Conservation (phyloP, 2,329 filamentous ascomycete species). For the Coniella vitis region DNA sequence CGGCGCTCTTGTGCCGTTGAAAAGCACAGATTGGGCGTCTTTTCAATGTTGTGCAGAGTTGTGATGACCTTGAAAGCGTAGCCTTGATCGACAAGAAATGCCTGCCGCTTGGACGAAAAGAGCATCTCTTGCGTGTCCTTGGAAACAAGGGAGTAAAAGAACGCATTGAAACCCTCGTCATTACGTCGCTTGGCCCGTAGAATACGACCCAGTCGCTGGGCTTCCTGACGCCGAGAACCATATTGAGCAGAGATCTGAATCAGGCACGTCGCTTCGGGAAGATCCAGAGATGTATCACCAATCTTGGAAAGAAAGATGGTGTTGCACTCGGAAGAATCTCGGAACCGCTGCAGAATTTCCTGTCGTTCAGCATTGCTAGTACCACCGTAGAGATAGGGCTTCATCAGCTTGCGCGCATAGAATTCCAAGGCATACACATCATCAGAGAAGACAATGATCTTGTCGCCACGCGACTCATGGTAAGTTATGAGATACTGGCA, state of each 20-base stretch:
- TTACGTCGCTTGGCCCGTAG: conserved; percentile 91
- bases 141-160: conserved; percentile 95
- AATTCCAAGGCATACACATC: conserved; percentile 88
- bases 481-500: conserved; percentile 98
- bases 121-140: conserved; percentile 98
- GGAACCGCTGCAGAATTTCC: conserved; percentile 86
- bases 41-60: conserved; percentile 83
- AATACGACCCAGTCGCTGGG: conserved; percentile 87
- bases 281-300: conserved; percentile 93
- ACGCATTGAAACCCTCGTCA: conserved; percentile 97
- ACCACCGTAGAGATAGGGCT: conserved; percentile 86
- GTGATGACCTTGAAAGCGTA: conserved; percentile 99
- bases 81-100: conserved; percentile 94
- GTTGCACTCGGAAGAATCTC: conserved; percentile 82
- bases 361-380: conserved; percentile 82
- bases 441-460: conserved; percentile 97
- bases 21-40: conserved; percentile 74
- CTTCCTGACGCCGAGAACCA: conserved; percentile 92
- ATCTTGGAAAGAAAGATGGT: conserved; percentile 97
- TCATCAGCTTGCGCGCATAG: conserved; percentile 77
- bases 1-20: conserved; percentile 71
- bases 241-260: conserved; percentile 98
- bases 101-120: conserved; percentile 93
- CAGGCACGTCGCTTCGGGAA: conserved; percentile 91
- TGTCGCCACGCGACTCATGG: conserved; percentile 89